phyloP scores from a whole-genome alignment of 2,329 filamentous ascomycete species.

The Cladorrhinum sp. region DNA sequence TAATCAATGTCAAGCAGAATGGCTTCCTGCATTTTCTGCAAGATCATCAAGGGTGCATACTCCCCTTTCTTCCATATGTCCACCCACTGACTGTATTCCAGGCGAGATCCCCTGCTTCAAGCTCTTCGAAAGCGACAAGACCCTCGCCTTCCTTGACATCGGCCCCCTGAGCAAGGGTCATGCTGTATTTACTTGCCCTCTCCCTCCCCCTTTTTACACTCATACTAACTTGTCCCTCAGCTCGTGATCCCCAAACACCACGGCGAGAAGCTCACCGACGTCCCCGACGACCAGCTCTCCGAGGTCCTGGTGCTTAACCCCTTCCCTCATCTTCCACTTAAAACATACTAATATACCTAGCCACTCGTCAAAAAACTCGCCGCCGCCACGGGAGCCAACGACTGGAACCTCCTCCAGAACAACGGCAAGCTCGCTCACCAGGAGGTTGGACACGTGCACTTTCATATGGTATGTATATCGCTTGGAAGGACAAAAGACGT shows the following conservation, averaged over 20 bases:
- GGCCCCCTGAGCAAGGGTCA: constrained; percentile 85
- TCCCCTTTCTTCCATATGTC: not conserved
- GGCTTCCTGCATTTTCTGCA: constrained; percentile 89
- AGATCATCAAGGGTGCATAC: constrained; percentile 79
- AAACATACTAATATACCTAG: no score
- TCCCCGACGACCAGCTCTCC: constrained; percentile 80
- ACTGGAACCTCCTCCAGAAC: constrained; percentile 97
- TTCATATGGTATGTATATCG: constrained; percentile 75
- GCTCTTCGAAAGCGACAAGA: constrained; percentile 91
- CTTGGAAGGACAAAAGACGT: constrained; percentile 10
- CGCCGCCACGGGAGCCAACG: constrained; percentile 65
- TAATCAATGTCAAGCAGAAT: constrained; percentile 55
- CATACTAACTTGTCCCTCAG: constrained; percentile 42
- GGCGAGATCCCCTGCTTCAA: constrained; percentile 96
- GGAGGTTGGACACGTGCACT: constrained; percentile 89
- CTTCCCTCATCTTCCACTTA: not conserved
- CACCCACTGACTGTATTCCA: constrained; percentile 37
- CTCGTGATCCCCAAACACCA: constrained; percentile 96
- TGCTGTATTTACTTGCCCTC: constrained; percentile 59
- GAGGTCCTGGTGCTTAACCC: constrained; percentile 67
- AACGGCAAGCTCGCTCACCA: constrained; percentile 92
- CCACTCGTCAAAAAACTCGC: constrained; percentile 86
- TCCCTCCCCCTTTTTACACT: not conserved
- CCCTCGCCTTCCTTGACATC: constrained; percentile 94
- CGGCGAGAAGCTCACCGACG: constrained; percentile 85